phyloP scores from a whole-genome alignment of 192 early-diverging fungal species.

The Umbelopsis sp. region DNA sequence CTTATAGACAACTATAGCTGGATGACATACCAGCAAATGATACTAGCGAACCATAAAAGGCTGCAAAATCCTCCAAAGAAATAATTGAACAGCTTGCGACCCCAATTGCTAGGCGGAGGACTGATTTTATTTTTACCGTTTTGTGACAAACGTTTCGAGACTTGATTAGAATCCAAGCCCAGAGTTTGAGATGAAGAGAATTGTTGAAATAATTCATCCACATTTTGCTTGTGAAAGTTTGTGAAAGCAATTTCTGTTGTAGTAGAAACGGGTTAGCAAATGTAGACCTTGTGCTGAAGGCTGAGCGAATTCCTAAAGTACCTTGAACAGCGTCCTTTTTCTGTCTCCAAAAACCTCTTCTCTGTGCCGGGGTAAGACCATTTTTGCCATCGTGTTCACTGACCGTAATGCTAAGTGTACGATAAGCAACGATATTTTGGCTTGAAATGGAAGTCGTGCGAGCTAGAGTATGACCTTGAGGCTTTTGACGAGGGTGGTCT shows the following conservation, averaged over 20 bases:
- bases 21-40: conserved; percentile 66
- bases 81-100: conserved; percentile 48
- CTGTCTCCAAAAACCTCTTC: conserved; percentile 10
- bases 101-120: conserved; percentile 39
- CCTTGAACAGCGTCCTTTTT: neutral
- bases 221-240: conserved; percentile 48
- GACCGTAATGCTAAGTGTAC: conserved; percentile 50
- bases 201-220: conserved; percentile 44
- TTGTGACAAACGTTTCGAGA: conserved; percentile 28
- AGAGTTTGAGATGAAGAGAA: conserved; percentile 40
- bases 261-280: neutral
- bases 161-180: conserved; percentile 42
- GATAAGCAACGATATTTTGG: conserved; percentile 45
- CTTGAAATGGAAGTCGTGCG: conserved; percentile 2
- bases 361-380: conserved; percentile 22
- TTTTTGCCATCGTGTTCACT: conserved; percentile 38
- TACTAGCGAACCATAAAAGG: conserved; percentile 67
- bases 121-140: conserved; percentile 51
- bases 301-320: neutral
- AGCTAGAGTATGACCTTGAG: neutral
- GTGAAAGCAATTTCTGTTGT: conserved; percentile 39
- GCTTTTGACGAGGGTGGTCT: no score
- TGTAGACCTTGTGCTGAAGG: neutral
- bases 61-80: conserved; percentile 74
- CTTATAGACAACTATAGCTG: conserved; percentile 42